A percentile compares a stretch with the other conserved stretches of the same genome.
Conservation (phyloP, 805 yeast species). For the Cyberlindnera mississippiensis region DNA sequence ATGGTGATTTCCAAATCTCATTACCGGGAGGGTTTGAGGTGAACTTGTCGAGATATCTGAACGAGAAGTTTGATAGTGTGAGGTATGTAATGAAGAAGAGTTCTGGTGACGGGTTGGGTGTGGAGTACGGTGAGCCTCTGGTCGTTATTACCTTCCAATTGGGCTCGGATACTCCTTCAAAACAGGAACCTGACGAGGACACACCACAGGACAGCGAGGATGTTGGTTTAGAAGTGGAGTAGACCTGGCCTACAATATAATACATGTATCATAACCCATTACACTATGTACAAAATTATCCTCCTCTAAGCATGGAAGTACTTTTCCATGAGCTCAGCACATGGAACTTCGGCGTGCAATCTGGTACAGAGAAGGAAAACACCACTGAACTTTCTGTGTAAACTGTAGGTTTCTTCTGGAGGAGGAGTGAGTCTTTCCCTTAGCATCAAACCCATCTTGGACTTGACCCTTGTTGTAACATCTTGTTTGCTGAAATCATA, state of each 20-base stretch:
- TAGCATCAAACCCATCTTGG: constrained; percentile 84
- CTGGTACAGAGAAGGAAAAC: constrained; percentile 87
- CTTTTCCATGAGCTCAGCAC: constrained; percentile 70
- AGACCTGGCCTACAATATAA: no score
- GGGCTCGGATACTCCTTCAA: background rate
- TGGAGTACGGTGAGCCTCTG: constrained; percentile 19
- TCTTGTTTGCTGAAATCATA: constrained; percentile 84
- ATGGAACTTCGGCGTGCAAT: constrained; percentile 77
- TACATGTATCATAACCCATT: no score
- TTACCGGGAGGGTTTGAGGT: constrained; percentile 52
- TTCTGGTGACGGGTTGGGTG: constrained; percentile 12
- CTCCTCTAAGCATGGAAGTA: constrained; percentile 38
- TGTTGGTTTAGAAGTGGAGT: no score
- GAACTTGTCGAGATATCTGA: constrained; percentile 39
- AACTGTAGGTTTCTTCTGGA: constrained; percentile 96
- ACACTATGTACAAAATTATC: no score
- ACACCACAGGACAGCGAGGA: no score
- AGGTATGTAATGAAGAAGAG: constrained; percentile 39
- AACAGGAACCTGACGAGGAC: no score
- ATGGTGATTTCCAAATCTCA: constrained; percentile 46
- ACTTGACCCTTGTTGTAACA: constrained; percentile 88
- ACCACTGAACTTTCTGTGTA: constrained; percentile 93
- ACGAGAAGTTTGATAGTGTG: constrained; percentile 41
- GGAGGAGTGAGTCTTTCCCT: constrained; percentile 93
- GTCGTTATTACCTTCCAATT: constrained; percentile 23